Evolutionary conservation across 108 stramenopile species (phyloP), one percentile per base, ranked within the genome.

Genomic region (Skeletonema tropicum): DNA sequence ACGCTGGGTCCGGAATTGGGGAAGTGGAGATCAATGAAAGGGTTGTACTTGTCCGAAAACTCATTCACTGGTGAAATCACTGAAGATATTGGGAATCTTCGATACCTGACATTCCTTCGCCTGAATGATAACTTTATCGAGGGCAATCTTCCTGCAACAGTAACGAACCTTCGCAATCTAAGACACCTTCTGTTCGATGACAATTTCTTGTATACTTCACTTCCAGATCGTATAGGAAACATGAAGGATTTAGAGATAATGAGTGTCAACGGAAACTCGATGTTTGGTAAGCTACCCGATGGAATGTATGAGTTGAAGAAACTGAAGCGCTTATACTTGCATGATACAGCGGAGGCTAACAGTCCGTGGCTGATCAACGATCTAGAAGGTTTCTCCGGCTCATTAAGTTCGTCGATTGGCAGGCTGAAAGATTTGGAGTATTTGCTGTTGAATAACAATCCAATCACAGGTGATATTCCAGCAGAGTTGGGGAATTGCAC

Each of bases 121-220:
- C 21, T 87, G 10, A 85, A 84, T 13, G 77, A 70, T 49, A 71
- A 85, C 13, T 63, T 68, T 30, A 45, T 90, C 13, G 55, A 41
- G 13, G 90, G 87, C 0, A 30, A 52, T 1, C 64, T 90, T 26
- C 86, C 87, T 1, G 29, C 64, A 25, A 76, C 83, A 36, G 45
- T 90, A 1, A 85, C 78, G 23, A 33, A 71, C 4, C 64, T 90
- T 11, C 66, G 46, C 21, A 76, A 68, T 12, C 57, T 90, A 36
- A 46, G 82, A 33, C 32, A 77, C 3, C 45, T 90, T n/a, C 84
- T 73, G 46, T 30, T 90, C 8, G 86, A 85, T 59, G 79, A 87
- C 67, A 90, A 90, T 63, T 62, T 57, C 36, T 75, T 88, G 55
- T 71, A 66, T 30, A 70, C 86, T 12, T 68, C 67, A 5, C 48